Evolutionary conservation across 1,139 yeast genomes (phyloP), one percentile per base, ranked within the genome.

Genomic region (Citeromyces hawaiiensis): DNA sequence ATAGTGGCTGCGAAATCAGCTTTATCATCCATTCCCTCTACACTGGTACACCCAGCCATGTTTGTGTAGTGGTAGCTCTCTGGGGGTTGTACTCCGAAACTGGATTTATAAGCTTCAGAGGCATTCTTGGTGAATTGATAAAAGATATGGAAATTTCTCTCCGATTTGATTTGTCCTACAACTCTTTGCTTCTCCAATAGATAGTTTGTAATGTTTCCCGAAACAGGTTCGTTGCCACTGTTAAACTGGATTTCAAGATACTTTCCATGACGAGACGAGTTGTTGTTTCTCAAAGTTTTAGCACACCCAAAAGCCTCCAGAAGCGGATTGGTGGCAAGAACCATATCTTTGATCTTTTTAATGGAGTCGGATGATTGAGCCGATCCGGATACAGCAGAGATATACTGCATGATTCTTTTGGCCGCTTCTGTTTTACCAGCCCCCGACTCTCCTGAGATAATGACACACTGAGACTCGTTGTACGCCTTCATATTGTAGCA

Each of bases 401-500:
- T 83, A 57, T 93, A 93, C 59, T 93, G 97, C 98, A 93, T 93
- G 61, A 91, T 91, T 55, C 94, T 80, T 63, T 91, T 91, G 34
- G 98, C 98, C 15, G 98, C 97, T 61, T 91, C 98, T 5, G 98
- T 91, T 59, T 91, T 91, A 39, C 99, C 99, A 2, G 99, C 98
- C 45, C 99, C 99, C 1, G 96, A 86, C 59, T 93, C 99, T 40
- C 99, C 99, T 4, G 96, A 86, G 49, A 93, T 93, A 52, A 93
- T 93, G 35, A 93, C 98, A 70, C 98, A 91, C 59, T 93, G 98
- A 57, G 80, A 87, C 53, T 93, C 98, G 42, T 83, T 77, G 60
- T 93, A 93, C 0, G 94, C 82, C 61, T 88, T 88, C 77, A 93
- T 73, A 57, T 88, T 85, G 62, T 93, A 91, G 61, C 82, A 91